Percentiles rank a stretch among this genome's conserved stretches.
phyloP scores from a whole-genome alignment of 2,329 filamentous ascomycete species.

The Coniochaeta sp. region DNA sequence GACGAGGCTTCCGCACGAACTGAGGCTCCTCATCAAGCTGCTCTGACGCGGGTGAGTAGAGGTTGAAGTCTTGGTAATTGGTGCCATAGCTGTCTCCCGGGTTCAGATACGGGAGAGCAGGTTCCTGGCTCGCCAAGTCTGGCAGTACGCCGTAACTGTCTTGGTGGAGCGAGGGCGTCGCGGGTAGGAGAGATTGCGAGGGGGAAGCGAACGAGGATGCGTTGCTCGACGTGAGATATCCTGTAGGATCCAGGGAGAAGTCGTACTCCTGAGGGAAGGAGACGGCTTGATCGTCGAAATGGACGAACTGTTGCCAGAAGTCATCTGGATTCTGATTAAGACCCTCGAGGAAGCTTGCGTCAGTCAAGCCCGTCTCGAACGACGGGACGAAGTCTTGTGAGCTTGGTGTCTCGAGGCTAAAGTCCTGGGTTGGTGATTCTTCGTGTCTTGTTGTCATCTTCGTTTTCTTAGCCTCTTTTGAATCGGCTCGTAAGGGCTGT shows the following conservation, averaged over 20 bases:
- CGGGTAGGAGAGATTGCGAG: slow-evolving; percentile 21
- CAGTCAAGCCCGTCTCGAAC: slow-evolving; percentile 9
- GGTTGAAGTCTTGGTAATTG: slow-evolving; percentile 48
- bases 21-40: slow-evolving; percentile 41
- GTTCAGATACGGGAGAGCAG: slow-evolving; percentile 34
- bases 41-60: slow-evolving; percentile 43
- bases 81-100: slow-evolving; percentile 24
- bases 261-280: slow-evolving; percentile 30
- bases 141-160: slow-evolving; percentile 1
- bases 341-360: slow-evolving; percentile 9
- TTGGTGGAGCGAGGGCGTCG: neutral
- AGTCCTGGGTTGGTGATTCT: neutral
- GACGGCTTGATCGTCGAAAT: slow-evolving; percentile 31
- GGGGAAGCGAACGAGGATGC: slow-evolving; percentile 24
- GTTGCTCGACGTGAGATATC: slow-evolving; percentile 31
- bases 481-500: slow-evolving; percentile 18
- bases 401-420: neutral
- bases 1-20: slow-evolving; percentile 11
- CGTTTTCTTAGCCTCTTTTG: slow-evolving; percentile 35
- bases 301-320: slow-evolving; percentile 32
- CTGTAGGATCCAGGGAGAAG: slow-evolving; percentile 36
- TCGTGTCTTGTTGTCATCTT: slow-evolving; percentile 17
- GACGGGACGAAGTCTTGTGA: slow-evolving; percentile 9
- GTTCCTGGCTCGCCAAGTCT: slow-evolving; percentile 10
- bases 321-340: slow-evolving; percentile 8